These are phyloP conservation scores for Penicillium sp. DNA, from an alignment of 2,329 filamentous ascomycete genomes.

Conservation along the genomic window DNA sequence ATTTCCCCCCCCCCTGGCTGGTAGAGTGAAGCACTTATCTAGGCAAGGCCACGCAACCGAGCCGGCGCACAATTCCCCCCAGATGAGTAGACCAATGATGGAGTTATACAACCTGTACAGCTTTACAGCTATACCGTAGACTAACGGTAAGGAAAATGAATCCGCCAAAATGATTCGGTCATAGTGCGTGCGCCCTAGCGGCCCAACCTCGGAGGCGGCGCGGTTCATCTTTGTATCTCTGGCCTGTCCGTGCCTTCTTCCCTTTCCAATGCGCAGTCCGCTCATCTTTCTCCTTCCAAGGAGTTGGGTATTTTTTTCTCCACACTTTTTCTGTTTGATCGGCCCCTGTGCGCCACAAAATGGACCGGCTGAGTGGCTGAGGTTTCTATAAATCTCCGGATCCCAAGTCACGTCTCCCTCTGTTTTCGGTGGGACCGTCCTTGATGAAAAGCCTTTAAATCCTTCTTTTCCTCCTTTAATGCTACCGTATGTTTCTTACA, in stretches of 20 bases:
- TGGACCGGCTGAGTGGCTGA: constrained; percentile 12
- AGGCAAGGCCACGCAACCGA: neutral
- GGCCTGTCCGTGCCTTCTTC: neutral
- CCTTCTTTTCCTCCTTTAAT: constrained; percentile 2
- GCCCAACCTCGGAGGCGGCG: constrained; percentile 5
- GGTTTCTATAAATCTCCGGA: constrained; percentile 25
- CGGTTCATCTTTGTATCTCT: constrained; percentile 5
- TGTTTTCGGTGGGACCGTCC: constrained; percentile 12
- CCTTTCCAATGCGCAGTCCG: neutral
- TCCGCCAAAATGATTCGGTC: neutral
- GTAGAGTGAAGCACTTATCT: neutral
- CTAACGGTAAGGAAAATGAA: constrained; percentile 15
- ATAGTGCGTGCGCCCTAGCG: constrained; percentile 21
- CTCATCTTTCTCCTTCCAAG: constrained; percentile 3
- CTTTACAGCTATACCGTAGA: neutral
- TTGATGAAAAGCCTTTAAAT: constrained; percentile 6
- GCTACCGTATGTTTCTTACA: constrained; percentile 6
- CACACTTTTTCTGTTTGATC: constrained; percentile 14
- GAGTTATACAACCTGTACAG: neutral
- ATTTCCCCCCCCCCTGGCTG: no score
- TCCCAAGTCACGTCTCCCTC: constrained; percentile 6
- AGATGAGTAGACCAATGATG: neutral
- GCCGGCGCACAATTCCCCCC: neutral
- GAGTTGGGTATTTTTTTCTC: constrained; percentile 11
- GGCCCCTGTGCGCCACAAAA: constrained; percentile 14